Conservation (phyloP, 345 rosid genomes). For the Citrus mangshanensis region DNA sequence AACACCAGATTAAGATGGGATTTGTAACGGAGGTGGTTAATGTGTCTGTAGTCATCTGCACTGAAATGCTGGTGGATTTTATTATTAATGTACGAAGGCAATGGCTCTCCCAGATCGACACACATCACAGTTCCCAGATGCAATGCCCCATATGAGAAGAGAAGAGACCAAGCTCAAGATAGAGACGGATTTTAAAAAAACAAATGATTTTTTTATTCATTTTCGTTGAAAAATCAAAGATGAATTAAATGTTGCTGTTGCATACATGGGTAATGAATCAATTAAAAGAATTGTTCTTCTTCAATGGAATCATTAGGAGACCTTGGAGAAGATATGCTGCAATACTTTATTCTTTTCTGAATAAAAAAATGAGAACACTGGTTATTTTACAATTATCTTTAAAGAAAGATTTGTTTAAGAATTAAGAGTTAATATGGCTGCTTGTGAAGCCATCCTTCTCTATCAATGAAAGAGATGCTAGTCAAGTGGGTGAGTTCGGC, state of each 20-base stretch:
- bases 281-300: not conserved
- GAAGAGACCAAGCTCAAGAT: not conserved
- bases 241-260: not conserved
- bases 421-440: slow-evolving; percentile 24
- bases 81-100: not conserved
- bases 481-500: slow-evolving; percentile 4
- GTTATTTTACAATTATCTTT: not conserved
- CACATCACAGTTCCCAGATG: not conserved
- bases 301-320: not conserved
- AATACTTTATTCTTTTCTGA: too few relatives aligned
- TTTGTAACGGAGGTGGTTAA: not conserved
- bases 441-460: slow-evolving; percentile 46
- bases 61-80: not conserved
- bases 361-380: not conserved
- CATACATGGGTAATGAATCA: not conserved
- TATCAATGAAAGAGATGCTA: slow-evolving; percentile 40
- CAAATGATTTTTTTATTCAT: not conserved
- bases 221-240: not conserved
- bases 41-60: too few relatives aligned
- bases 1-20: slow-evolving; percentile 3
- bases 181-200: not conserved
- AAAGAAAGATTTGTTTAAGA: not conserved
- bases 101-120: too few relatives aligned
- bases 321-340: too few relatives aligned
- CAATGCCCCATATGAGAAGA: not conserved